Base-by-base conservation (phyloP, 371 early-diverging fungal genomes). In the Funneliformis caledonium region DNA sequence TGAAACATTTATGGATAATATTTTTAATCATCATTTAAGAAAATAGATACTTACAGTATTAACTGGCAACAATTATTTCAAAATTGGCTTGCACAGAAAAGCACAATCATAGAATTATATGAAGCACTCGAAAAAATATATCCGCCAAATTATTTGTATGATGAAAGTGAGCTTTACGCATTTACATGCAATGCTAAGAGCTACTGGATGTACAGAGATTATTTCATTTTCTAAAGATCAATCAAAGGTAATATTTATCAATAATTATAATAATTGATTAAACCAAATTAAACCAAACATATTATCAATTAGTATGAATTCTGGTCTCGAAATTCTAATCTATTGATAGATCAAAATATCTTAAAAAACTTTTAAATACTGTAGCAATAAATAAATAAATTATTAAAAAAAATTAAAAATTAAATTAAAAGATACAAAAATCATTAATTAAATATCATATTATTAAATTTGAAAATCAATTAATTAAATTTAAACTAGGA, bases 21-120 rank as follows among this genome's bases (percentile, higher is more conserved):
- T 72, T 14, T 72, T 37, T 72, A 72, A 48, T 50, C 50, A 72
- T 72, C 22, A 72, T 72, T 72, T 72, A 31, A n/a, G 33, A 72
- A 72, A 50, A 31, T 1, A 22, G 26, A 47, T 31, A 22, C n/a
- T 48, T 72, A 37, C 5, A 31, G 50, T 72, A 50, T 72, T 37
- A 9, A 70, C 45, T 70, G 43, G 47, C 19, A 70, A 70, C 19
- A 67, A 72, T 47, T 72, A 50, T 72, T 72, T 47, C n/a, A 48
- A 16, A 8, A 9, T 22, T 72, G 72, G 72, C 26, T 72, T 22
- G 7, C 8, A 8, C 72, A 72, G 31, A 2, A 72, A 48, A 72
- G 72, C n/a, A 45, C 50, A 72, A 72, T 72, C 31, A 72, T 72
- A 31, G 52, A 72, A 72, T 50, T 72, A 31, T 33, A 47, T 47